Evolutionary conservation across 2,329 filamentous ascomycete genomes (phyloP), one percentile per base, ranked within the genome.

Genomic region (Aspergillus texensis): DNA sequence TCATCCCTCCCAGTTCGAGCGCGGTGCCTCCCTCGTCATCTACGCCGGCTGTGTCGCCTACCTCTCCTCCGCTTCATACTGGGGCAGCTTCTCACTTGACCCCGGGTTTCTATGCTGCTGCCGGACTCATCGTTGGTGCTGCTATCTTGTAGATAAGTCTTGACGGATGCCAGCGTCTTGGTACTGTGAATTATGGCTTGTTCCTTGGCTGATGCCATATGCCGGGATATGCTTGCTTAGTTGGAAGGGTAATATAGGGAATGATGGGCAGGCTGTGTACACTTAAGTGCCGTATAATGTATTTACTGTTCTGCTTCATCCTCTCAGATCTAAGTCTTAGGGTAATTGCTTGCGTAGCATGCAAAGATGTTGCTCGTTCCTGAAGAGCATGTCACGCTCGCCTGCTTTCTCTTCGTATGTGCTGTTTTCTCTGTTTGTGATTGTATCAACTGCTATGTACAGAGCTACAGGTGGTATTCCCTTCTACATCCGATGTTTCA

Each of bases 101-200:
- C 28, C 41, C 54, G 16, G 54, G 54, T 4, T 26, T 62, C n/a
- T 55, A 55, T 26, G 60, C 60, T 19, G 43, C 56, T 26, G 60
- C 60, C 19, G 60, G 60, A 16, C 54, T 62, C 26, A 57, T 62
- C 28, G 54, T 32, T 5, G 60, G 60, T 11, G 60, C 54, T 21
- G 60, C 60, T 28, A 10, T 62, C 10, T 34, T 62, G 0, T 62
- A 57, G 30, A 54, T 16, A 32, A 24, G 45, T 14, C 12, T 16
- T 36, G 12, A 36, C 4, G 3, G 12, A 3, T 48, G 19, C 14
- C 10, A 19, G 16, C 14, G 24, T 19, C 16, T 14, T 50, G 12
- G 6, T 30, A n/a, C 26, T 16, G 46, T 50, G 45, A 2, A 28
- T 8, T 14, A 32, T 30, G 46, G 24, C 46, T 50, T 30, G 3